phyloP scores from a whole-genome alignment of 441 rosid species.

The Capsella rubella region DNA sequence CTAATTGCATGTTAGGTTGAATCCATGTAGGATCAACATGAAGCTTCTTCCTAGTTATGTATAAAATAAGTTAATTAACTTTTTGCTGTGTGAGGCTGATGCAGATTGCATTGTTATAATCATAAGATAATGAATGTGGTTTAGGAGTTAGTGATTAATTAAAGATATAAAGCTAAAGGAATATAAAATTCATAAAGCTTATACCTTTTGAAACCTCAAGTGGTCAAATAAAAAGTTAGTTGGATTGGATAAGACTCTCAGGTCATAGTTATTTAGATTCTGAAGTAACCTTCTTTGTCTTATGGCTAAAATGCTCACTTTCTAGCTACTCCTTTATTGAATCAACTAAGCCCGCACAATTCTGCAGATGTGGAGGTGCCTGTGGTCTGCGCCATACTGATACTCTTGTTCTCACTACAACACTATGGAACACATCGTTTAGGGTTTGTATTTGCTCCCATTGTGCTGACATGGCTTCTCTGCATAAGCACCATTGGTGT shows the following conservation, averaged over 20 bases:
- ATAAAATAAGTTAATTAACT: constrained; percentile 2
- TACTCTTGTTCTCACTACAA: constrained; percentile 71
- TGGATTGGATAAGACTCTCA: constrained; percentile 31
- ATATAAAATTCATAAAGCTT: constrained; percentile 39
- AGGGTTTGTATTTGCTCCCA: constrained; percentile 79
- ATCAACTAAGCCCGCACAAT: background rate
- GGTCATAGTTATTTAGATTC: background rate
- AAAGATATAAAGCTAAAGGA: constrained; percentile 32
- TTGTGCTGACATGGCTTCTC: constrained; percentile 71
- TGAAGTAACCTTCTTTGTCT: constrained; percentile 22
- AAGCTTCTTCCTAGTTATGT: constrained; percentile 35
- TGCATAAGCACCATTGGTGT: constrained; percentile 79
- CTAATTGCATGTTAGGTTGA: constrained; percentile 35
- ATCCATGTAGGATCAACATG: constrained; percentile 27
- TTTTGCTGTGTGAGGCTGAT: constrained; percentile 33
- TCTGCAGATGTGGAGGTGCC: constrained; percentile 81
- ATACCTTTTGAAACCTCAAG: constrained; percentile 37
- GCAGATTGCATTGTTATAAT: constrained; percentile 33
- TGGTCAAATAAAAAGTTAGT: constrained; percentile 36
- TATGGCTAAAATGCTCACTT: background rate
- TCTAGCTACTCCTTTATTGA: background rate
- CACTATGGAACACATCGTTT: constrained; percentile 79
- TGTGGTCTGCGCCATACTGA: constrained; percentile 65
- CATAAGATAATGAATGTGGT: constrained; percentile 36
- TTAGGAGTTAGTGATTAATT: constrained; percentile 25